Conservation (phyloP, 306 rosid genomes). For the Prunus dulcis region DNA sequence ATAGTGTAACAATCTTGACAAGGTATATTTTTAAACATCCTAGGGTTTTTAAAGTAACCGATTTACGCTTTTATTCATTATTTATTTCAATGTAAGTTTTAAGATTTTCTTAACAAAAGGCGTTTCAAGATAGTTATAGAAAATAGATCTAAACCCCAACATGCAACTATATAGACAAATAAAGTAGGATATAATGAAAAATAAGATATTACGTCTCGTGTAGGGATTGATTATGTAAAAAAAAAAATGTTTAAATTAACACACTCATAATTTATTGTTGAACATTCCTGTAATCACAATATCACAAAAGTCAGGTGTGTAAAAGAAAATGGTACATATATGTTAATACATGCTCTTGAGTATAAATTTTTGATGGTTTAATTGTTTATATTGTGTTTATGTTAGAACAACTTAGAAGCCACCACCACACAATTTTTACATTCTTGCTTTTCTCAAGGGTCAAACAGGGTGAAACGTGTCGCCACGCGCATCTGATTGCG, state of each 20-base stretch:
- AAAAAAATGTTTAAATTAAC: background rate
- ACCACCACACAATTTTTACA: background rate
- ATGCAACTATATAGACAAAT: background rate
- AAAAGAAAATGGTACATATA: too few relatives aligned
- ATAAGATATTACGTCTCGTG: background rate
- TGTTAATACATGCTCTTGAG: too few relatives aligned
- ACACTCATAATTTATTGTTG: background rate
- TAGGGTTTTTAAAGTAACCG: background rate
- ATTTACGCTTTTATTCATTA: background rate
- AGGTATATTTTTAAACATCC: background rate
- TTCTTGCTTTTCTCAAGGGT: background rate
- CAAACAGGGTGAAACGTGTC: background rate
- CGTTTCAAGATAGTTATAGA: background rate
- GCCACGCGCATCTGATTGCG: slow-evolving; percentile 2
- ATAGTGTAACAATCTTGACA: background rate
- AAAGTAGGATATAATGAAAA: background rate
- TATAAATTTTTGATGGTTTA: too few relatives aligned
- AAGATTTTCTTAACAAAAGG: background rate
- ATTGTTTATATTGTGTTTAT: background rate
- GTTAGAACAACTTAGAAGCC: background rate
- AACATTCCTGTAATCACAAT: background rate
- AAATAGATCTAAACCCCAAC: background rate
- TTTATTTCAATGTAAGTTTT: background rate
- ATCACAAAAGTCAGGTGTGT: background rate
- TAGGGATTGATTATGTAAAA: too few relatives aligned